Base-by-base conservation (phyloP, 768 basidiomycete genomes). In the Punctularia strigosozonata region DNA sequence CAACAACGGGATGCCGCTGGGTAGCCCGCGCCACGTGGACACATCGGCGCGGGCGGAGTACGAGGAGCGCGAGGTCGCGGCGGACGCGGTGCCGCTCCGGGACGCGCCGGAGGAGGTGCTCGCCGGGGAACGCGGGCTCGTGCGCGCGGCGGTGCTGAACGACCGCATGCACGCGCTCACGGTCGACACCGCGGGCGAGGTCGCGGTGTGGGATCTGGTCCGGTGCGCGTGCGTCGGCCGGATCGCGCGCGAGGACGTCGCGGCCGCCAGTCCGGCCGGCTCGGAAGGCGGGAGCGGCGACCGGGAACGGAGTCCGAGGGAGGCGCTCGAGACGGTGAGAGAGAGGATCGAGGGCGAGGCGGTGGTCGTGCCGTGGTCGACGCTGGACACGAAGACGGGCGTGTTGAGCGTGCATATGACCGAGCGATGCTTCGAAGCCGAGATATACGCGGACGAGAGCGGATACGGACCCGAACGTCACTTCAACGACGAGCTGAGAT, bases 291-390 rank as follows among this genome's bases (percentile, higher is more conserved):
- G 54, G n/a, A 47, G 47, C 34, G 45, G 49, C 6, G 70, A 68
- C 31, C 57, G 50, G 38, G 75, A 77, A 38, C 62, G 68, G 36
- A 84, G 82, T 50, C 84, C 86, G 6, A 58, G 83, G 32, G 91
- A 94, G 50, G 78, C 82, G 4, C 62, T 99, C 37, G 94, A 97
- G 57, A 71, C 75, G 30, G 88, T 97, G 15, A 69, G 81, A 42
- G 88, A 89, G 51, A 65, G 86, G 26, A 85, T 98, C n/a, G 95
- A 99, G 52, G 92, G 94, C 21, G 90, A 98, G 54, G 88, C 85
- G 0, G 80, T 86, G 21, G 77, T 87, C 6, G 64, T 77, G 19
- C 63, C 78, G 10, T 99, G 94, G 94, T 82, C 85, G 26, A 71
- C 70, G 13, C 80, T 86, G 20, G 94, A 97, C 57, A 94, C 91